Evolutionary conservation across 1,284 basidiomycete genomes (phyloP).

Genomic region (Polyporus tsugae): DNA sequence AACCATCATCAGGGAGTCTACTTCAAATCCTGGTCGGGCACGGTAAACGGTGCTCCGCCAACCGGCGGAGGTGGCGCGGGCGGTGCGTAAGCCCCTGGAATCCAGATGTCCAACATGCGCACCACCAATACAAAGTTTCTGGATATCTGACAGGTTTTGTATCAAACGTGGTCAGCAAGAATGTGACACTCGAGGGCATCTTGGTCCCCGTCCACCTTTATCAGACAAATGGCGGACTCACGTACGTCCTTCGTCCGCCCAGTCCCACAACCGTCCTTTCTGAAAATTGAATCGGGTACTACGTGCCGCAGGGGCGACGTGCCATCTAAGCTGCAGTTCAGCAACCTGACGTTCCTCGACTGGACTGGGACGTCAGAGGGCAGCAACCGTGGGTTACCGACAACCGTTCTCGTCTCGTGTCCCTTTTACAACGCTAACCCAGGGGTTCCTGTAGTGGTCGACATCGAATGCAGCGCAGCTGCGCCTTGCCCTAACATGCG

Average conservation of each 20-base stretch:
- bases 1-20: conserved; percentile 65
- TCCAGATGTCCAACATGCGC: background rate
- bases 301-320: conserved; percentile 49
- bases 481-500: conserved; percentile 56
- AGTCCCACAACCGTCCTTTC: background rate
- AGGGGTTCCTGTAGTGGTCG: conserved; percentile 50
- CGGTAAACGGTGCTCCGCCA: conserved; percentile 61
- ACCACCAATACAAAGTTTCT: background rate
- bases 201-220: conserved; percentile 55
- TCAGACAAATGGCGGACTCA: conserved; percentile 61
- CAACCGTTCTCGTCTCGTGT: background rate
- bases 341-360: conserved; percentile 54
- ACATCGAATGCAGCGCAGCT: conserved; percentile 60
- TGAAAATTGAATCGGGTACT: background rate
- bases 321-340: conserved; percentile 59
- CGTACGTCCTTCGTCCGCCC: conserved; percentile 43
- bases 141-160: conserved; percentile 50
- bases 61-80: conserved; percentile 69
- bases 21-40: conserved; percentile 70
- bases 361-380: conserved; percentile 56
- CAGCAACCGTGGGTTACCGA: conserved; percentile 50
- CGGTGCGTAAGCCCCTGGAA: conserved; percentile 39
- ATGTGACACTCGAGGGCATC: conserved; percentile 57
- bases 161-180: conserved; percentile 56
- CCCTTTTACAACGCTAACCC: background rate